Evolutionary conservation across 2,329 filamentous ascomycete genomes (phyloP).

Genomic region (Botrytis fabae): DNA sequence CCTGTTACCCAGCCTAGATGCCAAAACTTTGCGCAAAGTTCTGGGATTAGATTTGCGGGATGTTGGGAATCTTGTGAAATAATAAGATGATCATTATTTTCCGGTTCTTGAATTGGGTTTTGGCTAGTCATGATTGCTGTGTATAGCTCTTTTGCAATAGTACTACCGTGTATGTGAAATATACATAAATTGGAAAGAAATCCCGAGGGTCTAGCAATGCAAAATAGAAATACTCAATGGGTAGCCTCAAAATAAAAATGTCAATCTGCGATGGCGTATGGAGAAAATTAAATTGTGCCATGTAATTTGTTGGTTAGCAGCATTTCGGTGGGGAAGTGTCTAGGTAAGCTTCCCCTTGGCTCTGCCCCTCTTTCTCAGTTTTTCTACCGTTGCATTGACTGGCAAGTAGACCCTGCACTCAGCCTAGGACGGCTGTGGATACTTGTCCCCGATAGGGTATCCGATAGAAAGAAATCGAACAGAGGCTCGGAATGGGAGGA

Average conservation of each 20-base stretch:
- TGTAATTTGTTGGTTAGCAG: not conserved
- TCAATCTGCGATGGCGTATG: not conserved
- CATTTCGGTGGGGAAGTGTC: slow-evolving; percentile 12
- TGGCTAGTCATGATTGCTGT: slow-evolving; percentile 19
- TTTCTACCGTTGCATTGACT: slow-evolving; percentile 8
- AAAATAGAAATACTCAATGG: not conserved
- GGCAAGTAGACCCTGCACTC: slow-evolving; percentile 6
- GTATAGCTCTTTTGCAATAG: not conserved
- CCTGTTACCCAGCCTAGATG: slow-evolving; percentile 91
- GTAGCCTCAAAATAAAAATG: not conserved
- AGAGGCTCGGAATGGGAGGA: not conserved
- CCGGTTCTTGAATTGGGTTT: slow-evolving; percentile 21
- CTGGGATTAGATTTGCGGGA: slow-evolving; percentile 92
- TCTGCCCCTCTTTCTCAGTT: slow-evolving; percentile 14
- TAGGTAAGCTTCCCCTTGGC: not conserved
- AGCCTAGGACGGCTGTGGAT: not conserved
- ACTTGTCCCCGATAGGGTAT: not conserved
- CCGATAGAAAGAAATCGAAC: slow-evolving; percentile 3
- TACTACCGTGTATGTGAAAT: not conserved
- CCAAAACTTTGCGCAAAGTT: slow-evolving; percentile 94
- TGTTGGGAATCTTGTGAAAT: slow-evolving; percentile 72
- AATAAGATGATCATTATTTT: slow-evolving; percentile 57
- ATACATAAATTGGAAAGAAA: not conserved
- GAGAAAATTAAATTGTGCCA: not conserved
- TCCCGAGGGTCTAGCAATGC: not conserved